phyloP scores from a whole-genome alignment of 73 alveolate species.

The Tetrahymena borealis region DNA sequence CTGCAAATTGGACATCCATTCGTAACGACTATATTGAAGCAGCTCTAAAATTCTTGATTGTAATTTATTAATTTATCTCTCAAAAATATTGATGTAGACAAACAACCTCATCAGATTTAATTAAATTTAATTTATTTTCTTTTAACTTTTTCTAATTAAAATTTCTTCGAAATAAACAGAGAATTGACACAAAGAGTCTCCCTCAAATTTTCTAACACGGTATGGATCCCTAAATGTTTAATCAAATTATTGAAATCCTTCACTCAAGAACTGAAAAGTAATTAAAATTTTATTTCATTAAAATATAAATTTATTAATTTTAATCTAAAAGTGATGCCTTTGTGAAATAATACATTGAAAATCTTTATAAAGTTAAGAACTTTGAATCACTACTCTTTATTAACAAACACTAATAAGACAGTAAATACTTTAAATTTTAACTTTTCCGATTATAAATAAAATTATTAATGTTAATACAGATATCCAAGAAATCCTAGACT shows the following conservation, averaged over 20 bases:
- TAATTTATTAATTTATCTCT: not conserved
- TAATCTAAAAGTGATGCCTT: not conserved
- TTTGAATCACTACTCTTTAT: not conserved
- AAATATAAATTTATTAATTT: not conserved
- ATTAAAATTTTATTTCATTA: not conserved
- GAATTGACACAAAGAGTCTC: not conserved
- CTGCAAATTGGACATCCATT: not conserved
- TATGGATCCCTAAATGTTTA: not conserved
- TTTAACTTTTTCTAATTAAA: no score
- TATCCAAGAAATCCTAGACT: not conserved
- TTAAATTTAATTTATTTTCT: not conserved
- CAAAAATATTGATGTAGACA: not conserved
- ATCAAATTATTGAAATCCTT: not conserved
- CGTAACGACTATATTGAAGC: not conserved
- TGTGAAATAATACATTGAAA: not conserved
- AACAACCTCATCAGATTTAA: not conserved
- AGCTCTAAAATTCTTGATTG: not conserved
- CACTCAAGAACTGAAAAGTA: not conserved
- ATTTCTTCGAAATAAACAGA: not conserved
- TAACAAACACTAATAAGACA: not conserved
- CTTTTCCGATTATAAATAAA: not conserved
- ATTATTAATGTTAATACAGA: not conserved
- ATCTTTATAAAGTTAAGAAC: not conserved
- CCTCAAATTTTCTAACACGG: not conserved
- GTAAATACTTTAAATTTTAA: not conserved